Evolutionary conservation across 305 asterid species (phyloP).

Genomic region (Solanum hybrid): DNA sequence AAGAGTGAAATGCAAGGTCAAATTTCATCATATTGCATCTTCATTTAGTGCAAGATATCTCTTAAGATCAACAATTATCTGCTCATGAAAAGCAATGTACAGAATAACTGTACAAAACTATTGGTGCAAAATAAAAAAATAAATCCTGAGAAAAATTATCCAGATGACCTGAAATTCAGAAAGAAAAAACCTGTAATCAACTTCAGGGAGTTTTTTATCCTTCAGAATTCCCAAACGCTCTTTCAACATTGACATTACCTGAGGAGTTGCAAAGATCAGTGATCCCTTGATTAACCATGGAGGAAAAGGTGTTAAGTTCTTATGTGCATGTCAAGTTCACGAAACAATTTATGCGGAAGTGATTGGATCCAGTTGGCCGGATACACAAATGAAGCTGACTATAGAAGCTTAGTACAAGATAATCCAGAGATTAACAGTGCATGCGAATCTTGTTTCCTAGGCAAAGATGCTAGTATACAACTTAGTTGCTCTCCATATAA

Average conservation of each 20-base stretch:
- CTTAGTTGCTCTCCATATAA: not conserved
- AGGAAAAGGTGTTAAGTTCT: not conserved
- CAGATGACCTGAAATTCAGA: not conserved
- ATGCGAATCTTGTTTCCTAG: not conserved
- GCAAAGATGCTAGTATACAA: not conserved
- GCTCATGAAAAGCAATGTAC: not conserved
- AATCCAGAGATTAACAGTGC: not conserved
- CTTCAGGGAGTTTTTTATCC: constrained; percentile 63
- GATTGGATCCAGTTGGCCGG: not conserved
- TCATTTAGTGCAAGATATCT: not conserved
- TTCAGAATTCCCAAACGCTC: constrained; percentile 60
- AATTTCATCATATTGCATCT: not conserved
- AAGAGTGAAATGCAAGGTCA: not conserved
- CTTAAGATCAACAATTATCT: not conserved
- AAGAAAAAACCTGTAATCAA: constrained; percentile 64
- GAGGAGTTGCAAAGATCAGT: constrained; percentile 29
- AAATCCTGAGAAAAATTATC: constrained; percentile 1
- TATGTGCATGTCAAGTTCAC: not conserved
- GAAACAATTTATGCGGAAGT: not conserved
- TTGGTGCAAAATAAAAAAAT: not conserved
- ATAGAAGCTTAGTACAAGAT: not conserved
- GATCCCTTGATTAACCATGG: not conserved
- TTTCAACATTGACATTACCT: constrained; percentile 78
- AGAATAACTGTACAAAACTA: not conserved
- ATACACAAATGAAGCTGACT: not conserved